Percentiles rank a stretch among this genome's conserved stretches.
phyloP scores from a whole-genome alignment of 2,329 filamentous ascomycete species.

The Penicillium paneum region DNA sequence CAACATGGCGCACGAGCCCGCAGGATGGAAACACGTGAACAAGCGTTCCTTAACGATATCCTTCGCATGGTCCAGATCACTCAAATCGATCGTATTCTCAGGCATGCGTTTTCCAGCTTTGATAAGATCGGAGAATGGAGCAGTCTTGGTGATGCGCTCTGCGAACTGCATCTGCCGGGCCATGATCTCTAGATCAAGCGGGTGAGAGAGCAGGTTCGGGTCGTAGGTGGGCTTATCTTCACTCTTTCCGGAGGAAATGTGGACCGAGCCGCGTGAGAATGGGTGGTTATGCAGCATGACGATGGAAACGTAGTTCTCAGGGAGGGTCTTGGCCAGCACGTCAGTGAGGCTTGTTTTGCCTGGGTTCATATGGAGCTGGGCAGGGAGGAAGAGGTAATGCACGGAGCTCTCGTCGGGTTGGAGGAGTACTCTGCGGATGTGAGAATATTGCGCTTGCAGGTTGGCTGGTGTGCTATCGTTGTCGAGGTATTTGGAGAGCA shows the following conservation, averaged over 20 bases:
- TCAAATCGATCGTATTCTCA: slow-evolving; percentile 6
- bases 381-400: slow-evolving; percentile 17
- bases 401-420: slow-evolving; percentile 5
- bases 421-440: slow-evolving; percentile 15
- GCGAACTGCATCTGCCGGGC: slow-evolving; percentile 27
- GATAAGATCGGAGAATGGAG: slow-evolving; percentile 18
- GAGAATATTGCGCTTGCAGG: slow-evolving; percentile 12
- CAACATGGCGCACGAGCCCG: slow-evolving; percentile 35
- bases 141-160: slow-evolving; percentile 21
- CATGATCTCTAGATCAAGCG: slow-evolving; percentile 45
- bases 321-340: slow-evolving; percentile 11
- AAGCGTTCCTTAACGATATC: slow-evolving; percentile 22
- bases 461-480: not conserved
- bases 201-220: slow-evolving; percentile 45
- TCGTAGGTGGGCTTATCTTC: slow-evolving; percentile 42
- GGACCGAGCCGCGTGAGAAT: slow-evolving; percentile 31
- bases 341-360: slow-evolving; percentile 14
- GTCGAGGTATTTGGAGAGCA: slow-evolving; percentile 9
- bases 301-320: slow-evolving; percentile 22
- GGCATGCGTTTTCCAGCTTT: slow-evolving; percentile 15
- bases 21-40: slow-evolving; percentile 28
- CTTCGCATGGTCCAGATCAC: slow-evolving; percentile 16
- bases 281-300: slow-evolving; percentile 30
- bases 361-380: slow-evolving; percentile 16
- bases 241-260: slow-evolving; percentile 31